Evolutionary conservation across 305 asterid species (phyloP).

Genomic region (Rubia balearica): DNA sequence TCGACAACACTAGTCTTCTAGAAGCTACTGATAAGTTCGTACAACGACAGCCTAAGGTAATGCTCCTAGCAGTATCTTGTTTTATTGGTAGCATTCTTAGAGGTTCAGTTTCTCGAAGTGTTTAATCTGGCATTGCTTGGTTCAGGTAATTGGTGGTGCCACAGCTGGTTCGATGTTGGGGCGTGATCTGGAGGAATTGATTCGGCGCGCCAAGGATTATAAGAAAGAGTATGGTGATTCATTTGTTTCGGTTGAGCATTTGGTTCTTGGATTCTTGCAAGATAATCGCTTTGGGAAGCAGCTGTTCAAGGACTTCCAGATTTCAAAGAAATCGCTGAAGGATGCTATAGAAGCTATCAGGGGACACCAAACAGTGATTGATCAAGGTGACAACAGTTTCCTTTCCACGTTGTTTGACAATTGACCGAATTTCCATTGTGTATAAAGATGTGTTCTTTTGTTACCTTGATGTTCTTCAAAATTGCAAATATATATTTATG

Average conservation of each 20-base stretch:
- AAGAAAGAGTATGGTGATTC: conserved; percentile 88
- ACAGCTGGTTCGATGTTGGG: conserved; percentile 86
- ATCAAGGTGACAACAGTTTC: conserved; percentile 51
- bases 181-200: conserved; percentile 65
- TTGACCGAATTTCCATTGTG: not conserved
- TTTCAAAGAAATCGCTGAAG: conserved; percentile 46
- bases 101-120: not conserved
- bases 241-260: conserved; percentile 81
- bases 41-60: conserved; percentile 22
- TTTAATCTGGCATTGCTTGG: not conserved
- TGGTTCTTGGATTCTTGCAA: conserved; percentile 68
- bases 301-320: conserved; percentile 63
- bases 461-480: not conserved
- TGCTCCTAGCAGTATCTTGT: not conserved
- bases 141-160: conserved; percentile 76
- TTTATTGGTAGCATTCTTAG: not conserved
- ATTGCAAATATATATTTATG: not conserved
- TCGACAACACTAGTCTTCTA: conserved; percentile 73
- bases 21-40: conserved; percentile 72
- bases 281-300: conserved; percentile 88
- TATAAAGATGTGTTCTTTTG: not conserved
- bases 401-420: not conserved
- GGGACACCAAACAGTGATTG: conserved; percentile 83
- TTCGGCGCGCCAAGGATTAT: conserved; percentile 75
- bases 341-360: conserved; percentile 72